Conservation (phyloP, 352 stramenopile species). For the Pythium pectinolyticum region DNA sequence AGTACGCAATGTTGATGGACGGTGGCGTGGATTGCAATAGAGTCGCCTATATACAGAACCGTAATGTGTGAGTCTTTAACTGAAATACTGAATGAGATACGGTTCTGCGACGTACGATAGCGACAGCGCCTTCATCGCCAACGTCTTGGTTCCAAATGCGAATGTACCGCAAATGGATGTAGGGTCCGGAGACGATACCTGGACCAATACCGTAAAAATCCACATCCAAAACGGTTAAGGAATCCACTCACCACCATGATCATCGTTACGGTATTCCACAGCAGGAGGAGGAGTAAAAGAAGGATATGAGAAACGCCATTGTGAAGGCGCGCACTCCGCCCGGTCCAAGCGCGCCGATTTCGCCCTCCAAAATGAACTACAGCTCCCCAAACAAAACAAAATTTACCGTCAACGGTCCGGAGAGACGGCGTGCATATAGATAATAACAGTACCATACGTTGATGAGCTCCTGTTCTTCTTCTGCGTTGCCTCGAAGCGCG, state of each 20-base stretch:
- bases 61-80: no score
- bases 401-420: neutral
- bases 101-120: constrained; percentile 47
- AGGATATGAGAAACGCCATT: constrained; percentile 85
- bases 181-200: constrained; percentile 61
- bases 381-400: neutral
- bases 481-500: constrained; percentile 49
- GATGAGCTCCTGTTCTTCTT: constrained; percentile 70
- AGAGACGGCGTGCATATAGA: no score
- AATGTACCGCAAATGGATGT: constrained; percentile 69
- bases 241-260: constrained; percentile 9
- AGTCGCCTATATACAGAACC: constrained; percentile 46
- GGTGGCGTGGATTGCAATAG: constrained; percentile 44
- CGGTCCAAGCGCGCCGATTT: constrained; percentile 57
- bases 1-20: constrained; percentile 67
- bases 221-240: constrained; percentile 44
- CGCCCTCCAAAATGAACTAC: constrained; percentile 81
- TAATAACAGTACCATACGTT: no score
- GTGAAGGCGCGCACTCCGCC: constrained; percentile 62
- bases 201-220: constrained; percentile 53
- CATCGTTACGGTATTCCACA: neutral
- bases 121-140: constrained; percentile 65
- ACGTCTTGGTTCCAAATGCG: constrained; percentile 83
- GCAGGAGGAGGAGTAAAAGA: neutral
- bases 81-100: no score